Evolutionary conservation across 768 basidiomycete species (phyloP), one percentile per base, ranked within the genome.

Genomic region (Inosperma sp.): DNA sequence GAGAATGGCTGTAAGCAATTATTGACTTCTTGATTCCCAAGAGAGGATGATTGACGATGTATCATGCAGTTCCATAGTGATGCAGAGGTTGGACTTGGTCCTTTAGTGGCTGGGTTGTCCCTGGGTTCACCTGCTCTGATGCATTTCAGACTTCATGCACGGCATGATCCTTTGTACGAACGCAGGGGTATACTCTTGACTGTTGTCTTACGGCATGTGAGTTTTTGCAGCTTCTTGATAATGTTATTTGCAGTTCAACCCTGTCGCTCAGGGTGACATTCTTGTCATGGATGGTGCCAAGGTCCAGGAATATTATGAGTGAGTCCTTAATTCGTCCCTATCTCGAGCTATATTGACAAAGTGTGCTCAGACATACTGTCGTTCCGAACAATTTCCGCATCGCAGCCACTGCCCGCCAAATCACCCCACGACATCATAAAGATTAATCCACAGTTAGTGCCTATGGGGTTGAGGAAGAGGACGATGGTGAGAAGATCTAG

Each of bases 81-180:
- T 58, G 78, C 76, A 48, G 88, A 92, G 68, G 68, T 70, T 9
- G 89, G 87, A 3, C 67, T 92, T 4, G 88, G 87, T 3, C 83
- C 84, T 4, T 57, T 78, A 3, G 81, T 92, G 2, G 88, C 88
- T 2, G 84, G 87, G 7, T 65, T 92, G 40, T 90, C 88, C 0
- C 68, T 92, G 16, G 88, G 88, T 31, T 82, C 87, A 5, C 73
- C 84, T 7, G 88, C 89, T 0, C 61, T 82, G 43, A 92, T 92
- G 86, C 82, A 88, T 59, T 92, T 92, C 62, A 81, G 88, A 17
- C 63, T 73, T 23, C 76, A 70, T 53, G 57, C 66, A 34, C 75
- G 64, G 54, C 68, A 74, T 41, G 59, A 59, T 57, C 63, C 64
- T 17, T 55, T 59, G 48, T 43, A 65, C 57, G 57, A 67, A 49